Evolutionary conservation across 2,329 filamentous ascomycete species (phyloP).

Genomic region (Curvularia lunata): DNA sequence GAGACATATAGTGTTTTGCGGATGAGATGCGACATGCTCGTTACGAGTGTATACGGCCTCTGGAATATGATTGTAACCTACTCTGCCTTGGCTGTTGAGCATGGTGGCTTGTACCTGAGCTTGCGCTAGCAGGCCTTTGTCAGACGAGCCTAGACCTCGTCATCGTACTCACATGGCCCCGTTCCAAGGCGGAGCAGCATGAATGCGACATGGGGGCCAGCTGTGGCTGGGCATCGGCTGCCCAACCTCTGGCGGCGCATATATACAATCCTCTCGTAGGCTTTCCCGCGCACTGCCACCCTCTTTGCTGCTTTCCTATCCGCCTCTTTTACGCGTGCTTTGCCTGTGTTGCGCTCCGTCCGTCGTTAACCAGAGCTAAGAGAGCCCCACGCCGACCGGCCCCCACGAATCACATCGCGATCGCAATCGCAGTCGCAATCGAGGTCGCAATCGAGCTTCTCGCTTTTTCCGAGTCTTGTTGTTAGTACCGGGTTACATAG

Average conservation of each 20-base stretch:
- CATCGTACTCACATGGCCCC: conserved; percentile 27
- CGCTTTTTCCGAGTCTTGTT: conserved; percentile 5
- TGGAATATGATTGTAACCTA: conserved; percentile 13
- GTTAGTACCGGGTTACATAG: conserved; percentile 7
- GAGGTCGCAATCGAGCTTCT: conserved; percentile 1
- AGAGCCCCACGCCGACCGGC: conserved; percentile 33
- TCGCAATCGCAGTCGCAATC: conserved; percentile 42
- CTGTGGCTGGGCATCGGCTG: conserved; percentile 41
- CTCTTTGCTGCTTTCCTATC: conserved; percentile 5
- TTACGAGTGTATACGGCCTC: conserved; percentile 30
- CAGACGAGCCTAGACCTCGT: conserved; percentile 22
- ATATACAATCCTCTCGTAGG: conserved; percentile 26
- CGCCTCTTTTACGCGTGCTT: conserved; percentile 7
- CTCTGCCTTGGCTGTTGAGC: conserved; percentile 15
- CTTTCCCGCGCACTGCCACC: conserved; percentile 25
- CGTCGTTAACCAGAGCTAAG: conserved; percentile 9
- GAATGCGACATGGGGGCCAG: conserved; percentile 33
- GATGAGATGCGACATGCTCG: conserved; percentile 30
- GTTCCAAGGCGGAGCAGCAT: conserved; percentile 38
- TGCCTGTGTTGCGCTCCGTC: conserved; percentile 16
- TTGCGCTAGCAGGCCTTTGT: conserved; percentile 23
- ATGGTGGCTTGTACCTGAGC: conserved; percentile 29
- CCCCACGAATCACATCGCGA: conserved; percentile 43
- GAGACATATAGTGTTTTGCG: conserved; percentile 26
- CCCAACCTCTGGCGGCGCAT: conserved; percentile 26